Conservation (phyloP, 345 rosid species). For the Ceriops zippeliana region DNA sequence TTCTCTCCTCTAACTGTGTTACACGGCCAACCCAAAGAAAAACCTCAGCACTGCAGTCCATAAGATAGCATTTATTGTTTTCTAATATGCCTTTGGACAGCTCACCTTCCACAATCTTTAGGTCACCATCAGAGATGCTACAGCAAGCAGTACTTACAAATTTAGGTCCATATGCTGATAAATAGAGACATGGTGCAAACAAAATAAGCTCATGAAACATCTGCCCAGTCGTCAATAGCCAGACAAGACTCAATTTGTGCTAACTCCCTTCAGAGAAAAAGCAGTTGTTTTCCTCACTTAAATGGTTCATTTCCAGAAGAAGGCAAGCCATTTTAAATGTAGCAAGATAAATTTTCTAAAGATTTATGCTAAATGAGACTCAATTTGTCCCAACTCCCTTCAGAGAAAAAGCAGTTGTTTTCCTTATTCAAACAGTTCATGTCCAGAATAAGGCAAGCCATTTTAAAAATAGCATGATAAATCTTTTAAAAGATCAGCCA, state of each 20-base stretch:
- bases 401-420: neutral
- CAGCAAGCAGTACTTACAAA: conserved; percentile 16
- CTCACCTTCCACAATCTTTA: conserved; percentile 59
- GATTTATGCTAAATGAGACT: neutral
- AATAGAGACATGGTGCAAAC: neutral
- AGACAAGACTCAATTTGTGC: neutral
- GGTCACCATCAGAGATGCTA: conserved; percentile 65
- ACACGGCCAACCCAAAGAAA: conserved; percentile 98
- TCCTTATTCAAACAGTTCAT: neutral
- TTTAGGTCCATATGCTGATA: conserved; percentile 20
- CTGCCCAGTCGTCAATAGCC: neutral
- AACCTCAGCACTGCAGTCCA: conserved; percentile 83
- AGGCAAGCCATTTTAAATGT: neutral
- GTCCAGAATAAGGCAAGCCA: neutral
- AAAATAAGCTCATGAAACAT: neutral
- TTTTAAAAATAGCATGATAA: too few species aligned
- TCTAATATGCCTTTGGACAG: conserved; percentile 77
- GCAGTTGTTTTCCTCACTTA: neutral
- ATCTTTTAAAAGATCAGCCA: too few species aligned
- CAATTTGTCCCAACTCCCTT: neutral
- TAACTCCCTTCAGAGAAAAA: neutral
- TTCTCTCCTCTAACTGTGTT: conserved; percentile 96
- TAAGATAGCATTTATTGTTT: conserved; percentile 74
- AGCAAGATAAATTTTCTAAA: too few species aligned
- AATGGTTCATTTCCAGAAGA: neutral